These are phyloP conservation scores for Fusarium mundagurra DNA, from an alignment of 2,329 filamentous ascomycete species.

Conservation along the genomic window DNA sequence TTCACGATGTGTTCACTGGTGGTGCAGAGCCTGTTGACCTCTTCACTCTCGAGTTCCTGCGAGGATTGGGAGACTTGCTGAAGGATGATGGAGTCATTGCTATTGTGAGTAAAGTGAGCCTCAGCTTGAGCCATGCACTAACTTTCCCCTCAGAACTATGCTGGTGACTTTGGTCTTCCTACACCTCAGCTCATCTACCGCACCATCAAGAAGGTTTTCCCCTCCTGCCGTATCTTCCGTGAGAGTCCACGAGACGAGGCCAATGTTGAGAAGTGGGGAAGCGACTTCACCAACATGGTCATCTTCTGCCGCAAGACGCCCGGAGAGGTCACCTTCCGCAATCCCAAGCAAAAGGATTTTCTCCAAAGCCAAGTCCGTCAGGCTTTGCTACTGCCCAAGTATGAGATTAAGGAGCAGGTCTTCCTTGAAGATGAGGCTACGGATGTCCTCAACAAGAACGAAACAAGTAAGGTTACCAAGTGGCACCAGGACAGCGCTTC, in stretches of 20 bases:
- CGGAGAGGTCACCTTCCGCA: slow-evolving; percentile 70
- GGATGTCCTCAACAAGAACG: slow-evolving; percentile 68
- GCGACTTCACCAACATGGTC: slow-evolving; percentile 94
- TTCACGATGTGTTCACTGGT: slow-evolving; percentile 98
- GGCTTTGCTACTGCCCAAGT: slow-evolving; percentile 75
- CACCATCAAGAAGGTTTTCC: slow-evolving; percentile 85
- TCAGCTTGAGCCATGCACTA: slow-evolving; percentile 8
- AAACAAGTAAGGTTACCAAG: slow-evolving; percentile 72
- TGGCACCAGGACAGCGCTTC: slow-evolving; percentile 81
- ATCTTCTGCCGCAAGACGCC: slow-evolving; percentile 84
- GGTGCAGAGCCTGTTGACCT: slow-evolving; percentile 89
- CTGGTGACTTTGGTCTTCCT: slow-evolving; percentile 83
- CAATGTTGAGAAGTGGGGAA: slow-evolving; percentile 57
- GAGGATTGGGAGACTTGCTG: slow-evolving; percentile 75
- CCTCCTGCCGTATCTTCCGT: slow-evolving; percentile 90
- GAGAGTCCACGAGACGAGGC: slow-evolving; percentile 69
- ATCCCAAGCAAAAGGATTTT: slow-evolving; percentile 71
- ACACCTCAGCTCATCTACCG: slow-evolving; percentile 81
- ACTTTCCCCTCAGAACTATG: slow-evolving; percentile 77
- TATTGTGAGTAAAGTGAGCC: slow-evolving; percentile 68
- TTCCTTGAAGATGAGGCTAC: slow-evolving; percentile 58
- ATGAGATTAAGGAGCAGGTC: slow-evolving; percentile 70
- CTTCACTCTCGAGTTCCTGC: slow-evolving; percentile 87
- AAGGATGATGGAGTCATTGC: slow-evolving; percentile 84
- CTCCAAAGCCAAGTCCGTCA: slow-evolving; percentile 76